Base-by-base conservation (phyloP, 345 rosid genomes). In the Salix viminalis region DNA sequence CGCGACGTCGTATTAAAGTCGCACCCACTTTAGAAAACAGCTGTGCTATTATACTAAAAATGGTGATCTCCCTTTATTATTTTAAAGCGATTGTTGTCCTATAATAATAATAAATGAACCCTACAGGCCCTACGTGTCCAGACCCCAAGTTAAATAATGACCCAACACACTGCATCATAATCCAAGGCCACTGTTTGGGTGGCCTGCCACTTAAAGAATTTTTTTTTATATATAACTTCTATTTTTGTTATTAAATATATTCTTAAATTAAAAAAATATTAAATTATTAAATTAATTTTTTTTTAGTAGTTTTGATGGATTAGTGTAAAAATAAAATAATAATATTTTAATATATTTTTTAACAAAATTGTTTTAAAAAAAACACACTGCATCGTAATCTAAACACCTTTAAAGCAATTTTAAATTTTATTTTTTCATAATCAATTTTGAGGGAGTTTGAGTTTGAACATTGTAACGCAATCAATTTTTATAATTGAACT, bases 41-140 rank as follows among this genome's bases (percentile, higher is more conserved):
- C 64, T 1, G 26, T 58, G 14, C 1, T 28, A 26, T n/a, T 28
- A 26, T n/a, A 15, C 58, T 4, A 52, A 65, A 30, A 30, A 30
- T 3, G 36, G 36, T 34, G 36, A 34, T 34, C 36, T 30, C 36
- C 1, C 36, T 34, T 34, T 34, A 34, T 65, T 28, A 26, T n/a
- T 23, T 67, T 7, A 52, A 65, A 8, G 10, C 7, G 12, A 48
- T 26, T 34, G 11, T 48, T 66, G 68, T 8, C 48, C 68, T 37
- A 32, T 32, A 32, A 32, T 32, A 32, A 32, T 44, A 24, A 32
- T 74, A 58, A 62, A 2, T 15, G 58, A 30, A 3, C 65, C 73
- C 42, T 30, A 50, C 24, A 67, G 65, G 32, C 14, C 79, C 80
- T 65, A 71, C 78, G 65, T 75, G 80, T 69, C 79, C 76, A 8